phyloP scores from a whole-genome alignment of 768 basidiomycete species.

The Botryobasidium botryosum region DNA sequence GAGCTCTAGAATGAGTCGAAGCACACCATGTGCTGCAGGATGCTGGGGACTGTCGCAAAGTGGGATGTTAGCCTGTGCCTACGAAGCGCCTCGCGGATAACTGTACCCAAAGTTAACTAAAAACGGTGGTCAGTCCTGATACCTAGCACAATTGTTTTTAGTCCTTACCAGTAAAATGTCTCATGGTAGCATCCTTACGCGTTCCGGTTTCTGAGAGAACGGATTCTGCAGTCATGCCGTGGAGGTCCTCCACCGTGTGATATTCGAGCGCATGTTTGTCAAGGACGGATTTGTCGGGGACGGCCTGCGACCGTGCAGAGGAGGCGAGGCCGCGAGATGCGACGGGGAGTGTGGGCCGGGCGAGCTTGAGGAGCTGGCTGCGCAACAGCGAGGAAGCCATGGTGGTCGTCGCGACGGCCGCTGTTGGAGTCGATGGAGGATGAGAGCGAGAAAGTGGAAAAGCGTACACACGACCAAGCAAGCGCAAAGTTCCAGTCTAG shows the following conservation, averaged over 20 bases:
- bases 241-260: constrained; percentile 71
- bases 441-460: too few species aligned
- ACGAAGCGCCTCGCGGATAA: neutral
- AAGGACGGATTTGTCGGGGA: constrained; percentile 15
- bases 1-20: constrained; percentile 91
- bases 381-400: constrained; percentile 57
- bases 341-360: constrained; percentile 17
- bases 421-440: too few species aligned
- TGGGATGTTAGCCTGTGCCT: neutral
- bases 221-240: constrained; percentile 59
- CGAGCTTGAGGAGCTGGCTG: constrained; percentile 30
- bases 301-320: constrained; percentile 18
- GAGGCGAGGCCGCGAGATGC: constrained; percentile 25
- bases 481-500: too few species aligned
- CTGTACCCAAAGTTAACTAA: constrained; percentile 83
- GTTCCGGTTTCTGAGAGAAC: constrained; percentile 61
- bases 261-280: constrained; percentile 20
- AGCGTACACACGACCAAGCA: too few species aligned
- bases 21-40: constrained; percentile 96
- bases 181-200: constrained; percentile 59
- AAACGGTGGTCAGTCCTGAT: constrained; percentile 9
- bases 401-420: constrained; percentile 22
- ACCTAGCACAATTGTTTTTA: constrained; percentile 12
- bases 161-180: constrained; percentile 80
- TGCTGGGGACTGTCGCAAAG: constrained; percentile 64